phyloP scores from a whole-genome alignment of 495 filamentous ascomycete genomes.

The Podospora appendiculata region DNA sequence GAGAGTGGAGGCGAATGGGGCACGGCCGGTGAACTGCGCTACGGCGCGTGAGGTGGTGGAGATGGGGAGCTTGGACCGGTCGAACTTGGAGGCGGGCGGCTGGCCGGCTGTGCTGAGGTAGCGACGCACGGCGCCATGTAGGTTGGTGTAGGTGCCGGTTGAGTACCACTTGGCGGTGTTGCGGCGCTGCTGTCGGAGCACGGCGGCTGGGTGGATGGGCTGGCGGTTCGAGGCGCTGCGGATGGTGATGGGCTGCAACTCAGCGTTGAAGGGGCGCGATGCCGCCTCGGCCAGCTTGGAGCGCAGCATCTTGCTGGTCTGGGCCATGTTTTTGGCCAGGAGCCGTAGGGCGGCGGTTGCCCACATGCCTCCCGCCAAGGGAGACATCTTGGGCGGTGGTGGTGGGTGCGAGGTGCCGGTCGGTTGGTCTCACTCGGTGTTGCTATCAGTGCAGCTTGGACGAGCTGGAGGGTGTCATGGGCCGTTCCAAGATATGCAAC shows the following conservation, averaged over 20 bases:
- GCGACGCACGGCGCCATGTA: slow-evolving; percentile 48
- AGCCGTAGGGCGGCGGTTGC: slow-evolving; percentile 62
- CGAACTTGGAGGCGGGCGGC: slow-evolving; percentile 35
- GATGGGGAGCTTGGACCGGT: slow-evolving; percentile 56
- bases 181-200: slow-evolving; percentile 63
- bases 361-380: slow-evolving; percentile 54
- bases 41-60: slow-evolving; percentile 62
- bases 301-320: slow-evolving; percentile 42
- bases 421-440: not conserved
- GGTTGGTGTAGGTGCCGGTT: slow-evolving; percentile 40
- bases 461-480: not conserved
- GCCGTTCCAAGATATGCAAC: slow-evolving; percentile 1
- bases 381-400: slow-evolving; percentile 48
- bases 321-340: slow-evolving; percentile 59
- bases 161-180: slow-evolving; percentile 58
- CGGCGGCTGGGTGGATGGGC: slow-evolving; percentile 63
- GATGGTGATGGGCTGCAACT: slow-evolving; percentile 42
- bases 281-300: slow-evolving; percentile 48
- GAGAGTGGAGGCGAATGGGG: slow-evolving; percentile 84
- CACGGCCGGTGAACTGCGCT: slow-evolving; percentile 55
- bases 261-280: slow-evolving; percentile 36
- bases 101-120: slow-evolving; percentile 49
- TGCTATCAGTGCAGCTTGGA: not conserved
- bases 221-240: slow-evolving; percentile 48
- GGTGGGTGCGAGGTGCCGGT: not conserved